Evolutionary conservation across 345 rosid genomes (phyloP).

Genomic region (Heritiera fomes): DNA sequence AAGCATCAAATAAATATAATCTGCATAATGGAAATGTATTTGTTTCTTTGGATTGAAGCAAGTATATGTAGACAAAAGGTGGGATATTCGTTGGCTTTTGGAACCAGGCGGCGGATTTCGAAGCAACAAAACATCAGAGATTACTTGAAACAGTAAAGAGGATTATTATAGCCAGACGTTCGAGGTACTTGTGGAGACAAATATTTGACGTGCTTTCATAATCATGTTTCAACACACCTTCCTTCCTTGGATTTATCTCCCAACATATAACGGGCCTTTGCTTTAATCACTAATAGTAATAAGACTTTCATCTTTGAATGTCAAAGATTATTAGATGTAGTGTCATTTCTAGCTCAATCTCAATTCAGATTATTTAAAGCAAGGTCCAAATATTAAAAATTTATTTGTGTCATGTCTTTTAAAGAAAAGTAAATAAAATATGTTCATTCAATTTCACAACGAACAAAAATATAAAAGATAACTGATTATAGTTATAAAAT

Average conservation of each 20-base stretch:
- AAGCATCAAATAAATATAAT: background rate
- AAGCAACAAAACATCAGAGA: constrained; percentile 3
- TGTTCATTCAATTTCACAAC: too few species aligned
- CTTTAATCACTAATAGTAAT: background rate
- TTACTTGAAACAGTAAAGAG: background rate
- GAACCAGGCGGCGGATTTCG: constrained; percentile 6
- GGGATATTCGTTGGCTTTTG: background rate
- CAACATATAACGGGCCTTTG: background rate
- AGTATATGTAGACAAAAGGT: background rate
- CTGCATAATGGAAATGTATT: background rate
- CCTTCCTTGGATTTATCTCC: background rate
- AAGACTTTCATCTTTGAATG: too few species aligned
- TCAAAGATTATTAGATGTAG: background rate
- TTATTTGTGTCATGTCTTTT: too few species aligned
- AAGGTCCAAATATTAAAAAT: background rate
- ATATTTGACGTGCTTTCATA: too few species aligned
- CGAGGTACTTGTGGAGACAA: too few species aligned
- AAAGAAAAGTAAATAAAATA: too few species aligned
- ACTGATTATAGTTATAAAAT: too few species aligned
- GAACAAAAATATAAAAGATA: too few species aligned
- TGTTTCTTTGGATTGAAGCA: background rate
- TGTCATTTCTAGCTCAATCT: background rate
- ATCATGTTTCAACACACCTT: too few species aligned
- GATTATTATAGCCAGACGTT: background rate
- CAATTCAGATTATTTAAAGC: background rate